Evolutionary conservation across 345 rosid genomes (phyloP).

Genomic region (Barbarea vulgaris): DNA sequence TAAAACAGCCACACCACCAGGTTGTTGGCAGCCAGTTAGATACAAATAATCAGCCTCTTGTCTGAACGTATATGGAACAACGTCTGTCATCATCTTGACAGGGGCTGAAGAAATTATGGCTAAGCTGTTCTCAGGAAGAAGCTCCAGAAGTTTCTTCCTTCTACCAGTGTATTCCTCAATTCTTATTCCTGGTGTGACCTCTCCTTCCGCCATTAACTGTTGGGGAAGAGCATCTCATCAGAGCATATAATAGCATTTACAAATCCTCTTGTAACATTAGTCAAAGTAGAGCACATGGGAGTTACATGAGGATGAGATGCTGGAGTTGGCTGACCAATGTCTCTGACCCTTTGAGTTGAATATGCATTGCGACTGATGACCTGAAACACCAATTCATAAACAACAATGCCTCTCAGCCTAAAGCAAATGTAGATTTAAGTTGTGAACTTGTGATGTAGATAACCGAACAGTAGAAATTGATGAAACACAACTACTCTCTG

Average conservation of each 20-base stretch:
- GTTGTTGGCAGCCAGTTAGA: slow-evolving; percentile 92
- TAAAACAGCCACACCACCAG: slow-evolving; percentile 90
- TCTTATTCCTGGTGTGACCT: slow-evolving; percentile 83
- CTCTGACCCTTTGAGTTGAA: slow-evolving; percentile 54
- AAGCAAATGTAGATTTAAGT: neutral
- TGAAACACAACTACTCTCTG: neutral
- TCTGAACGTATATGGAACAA: slow-evolving; percentile 84
- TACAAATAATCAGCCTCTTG: slow-evolving; percentile 90
- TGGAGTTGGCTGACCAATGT: slow-evolving; percentile 88
- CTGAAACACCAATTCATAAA: slow-evolving; percentile 46
- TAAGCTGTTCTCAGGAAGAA: slow-evolving; percentile 76
- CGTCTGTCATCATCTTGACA: slow-evolving; percentile 95
- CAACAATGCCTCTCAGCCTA: neutral
- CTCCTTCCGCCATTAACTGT: slow-evolving; percentile 85
- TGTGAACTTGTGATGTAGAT: neutral
- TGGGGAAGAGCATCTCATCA: slow-evolving; percentile 26
- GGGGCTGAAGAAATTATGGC: slow-evolving; percentile 89
- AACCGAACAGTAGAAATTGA: neutral
- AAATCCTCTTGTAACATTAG: neutral
- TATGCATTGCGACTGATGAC: slow-evolving; percentile 43
- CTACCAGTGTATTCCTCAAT: slow-evolving; percentile 75
- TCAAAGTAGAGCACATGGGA: neutral
- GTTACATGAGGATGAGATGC: slow-evolving; percentile 88
- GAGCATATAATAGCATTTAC: slow-evolving; percentile 8
- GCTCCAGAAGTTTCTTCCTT: slow-evolving; percentile 68